Evolutionary conservation across 106 monocot species (phyloP), one percentile per base, ranked within the genome.

Genomic region (Narthecium ossifragum): DNA sequence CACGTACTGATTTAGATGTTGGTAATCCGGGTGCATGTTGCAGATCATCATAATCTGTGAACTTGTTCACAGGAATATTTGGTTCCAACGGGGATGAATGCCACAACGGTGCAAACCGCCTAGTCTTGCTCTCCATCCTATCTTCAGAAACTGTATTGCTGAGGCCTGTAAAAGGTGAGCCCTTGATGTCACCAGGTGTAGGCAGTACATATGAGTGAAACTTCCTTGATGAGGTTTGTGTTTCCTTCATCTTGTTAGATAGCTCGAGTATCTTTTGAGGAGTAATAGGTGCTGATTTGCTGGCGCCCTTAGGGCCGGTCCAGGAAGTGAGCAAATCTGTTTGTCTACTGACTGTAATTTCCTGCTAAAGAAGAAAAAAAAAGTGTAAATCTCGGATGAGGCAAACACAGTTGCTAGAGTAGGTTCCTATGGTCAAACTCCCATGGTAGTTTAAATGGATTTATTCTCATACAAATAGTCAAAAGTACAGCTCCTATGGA

Each of bases 281-380:
- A 63, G 76, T 73, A 46, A 88, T 55, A 7, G 87, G 87, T 59
- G 75, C 82, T 45, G 87, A 88, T 51, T 82, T 72, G 51, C 75
- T 87, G 23, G 31, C 55, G 34, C 48, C 26, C 20, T 57, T 72
- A 45, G 68, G 53, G 33, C 74, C 67, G 31, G 26, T 34, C 37
- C 13, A 31, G 27, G 26, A 57, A 62, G 24, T 17, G 24, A 51
- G 30, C 1, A 51, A 54, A 23, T 80, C 77, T 28, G 38, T 8
- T 67, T 65, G 53, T 27, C 53, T 69, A 63, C 54, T 77, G 26
- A 70, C 64, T 10, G 38, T 17, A 30, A 59, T 59, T 61, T 74
- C 84, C 88, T 84, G 77, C 57, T 30, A 33, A 54, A 26, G 20
- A 38, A 29, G 25, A 59, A 30, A 55, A n/a, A 51, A 36, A 36